Evolutionary conservation across 495 filamentous ascomycete genomes (phyloP).

Genomic region (Collariella sp.): DNA sequence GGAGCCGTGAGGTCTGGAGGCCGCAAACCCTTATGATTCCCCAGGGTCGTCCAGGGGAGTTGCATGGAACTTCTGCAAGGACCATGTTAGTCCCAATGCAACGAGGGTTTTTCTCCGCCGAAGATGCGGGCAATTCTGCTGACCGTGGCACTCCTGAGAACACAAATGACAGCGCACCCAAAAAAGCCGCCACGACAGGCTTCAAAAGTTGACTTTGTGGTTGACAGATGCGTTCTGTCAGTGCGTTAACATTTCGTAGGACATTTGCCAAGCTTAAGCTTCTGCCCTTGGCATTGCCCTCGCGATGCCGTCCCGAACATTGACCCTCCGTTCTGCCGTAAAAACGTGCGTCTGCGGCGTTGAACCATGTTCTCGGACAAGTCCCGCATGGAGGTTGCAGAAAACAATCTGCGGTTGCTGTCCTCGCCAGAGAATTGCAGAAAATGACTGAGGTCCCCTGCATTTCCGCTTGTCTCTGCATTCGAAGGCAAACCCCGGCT

Average conservation of each 20-base stretch:
- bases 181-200: not conserved
- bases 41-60: too few species aligned
- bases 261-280: not conserved
- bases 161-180: too few species aligned
- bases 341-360: not conserved
- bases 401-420: not conserved
- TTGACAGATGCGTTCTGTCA: not conserved
- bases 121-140: too few species aligned
- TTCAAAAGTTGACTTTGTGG: not conserved
- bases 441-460: not conserved
- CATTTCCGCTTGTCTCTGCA: not conserved
- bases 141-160: too few species aligned
- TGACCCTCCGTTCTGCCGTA: not conserved
- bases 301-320: not conserved
- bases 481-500: not conserved
- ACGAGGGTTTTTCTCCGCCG: too few species aligned
- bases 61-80: too few species aligned
- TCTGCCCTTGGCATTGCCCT: not conserved
- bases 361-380: not conserved
- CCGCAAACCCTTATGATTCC: not conserved
- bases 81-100: too few species aligned
- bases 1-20: not conserved
- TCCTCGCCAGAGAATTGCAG: not conserved
- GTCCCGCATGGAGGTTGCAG: not conserved
- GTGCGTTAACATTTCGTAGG: not conserved